Base-by-base conservation (phyloP, 1,139 yeast species). In the Yamadazyma pseudoaaseri region DNA sequence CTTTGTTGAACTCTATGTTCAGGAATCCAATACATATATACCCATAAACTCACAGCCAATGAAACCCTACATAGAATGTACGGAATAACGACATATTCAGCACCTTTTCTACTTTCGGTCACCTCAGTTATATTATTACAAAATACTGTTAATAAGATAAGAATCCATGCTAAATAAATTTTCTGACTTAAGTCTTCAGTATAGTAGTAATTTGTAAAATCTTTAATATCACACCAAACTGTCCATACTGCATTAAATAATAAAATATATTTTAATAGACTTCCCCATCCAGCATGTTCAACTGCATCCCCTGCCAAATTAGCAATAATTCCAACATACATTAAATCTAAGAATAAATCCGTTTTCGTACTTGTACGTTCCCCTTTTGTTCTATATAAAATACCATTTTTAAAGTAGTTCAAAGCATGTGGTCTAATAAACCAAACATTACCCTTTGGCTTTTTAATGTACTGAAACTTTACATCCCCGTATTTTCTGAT, bases 251-350 rank as follows among this genome's bases (percentile, higher is more conserved):
- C 85, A 13, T 74, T 41, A 41, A 79, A 79, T 4, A 77, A 54
- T 27, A 80, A 48, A 9, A 76, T 43, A 44, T 77, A 79, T 44
- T 69, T 66, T 29, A 75, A 54, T 16, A 79, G 54, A 0, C 78
- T 60, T 3, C 51, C 52, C 23, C 80, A 79, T 24, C 68, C 54
- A 13, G 81, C 79, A 15, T 67, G 52, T 37, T 71, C 76, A 10
- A 75, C 65, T 0, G 82, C 83, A 29, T 56, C 58, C 2, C 76
- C 67, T 0, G 86, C 85, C 36, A 79, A 58, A 40, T 76, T 76
- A 21, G 84, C 77, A 21, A 78, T 76, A 34, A 80, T 73, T 3
- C 84, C 86, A 42, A 79, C 86, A 45, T 79, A 79, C 47, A 79
- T 58, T 56, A 80, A 66, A 52, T 80, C 86, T 32, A 79, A 55